Conservation (phyloP, 2,329 filamentous ascomycete genomes). For the Colletotrichum sp. region DNA sequence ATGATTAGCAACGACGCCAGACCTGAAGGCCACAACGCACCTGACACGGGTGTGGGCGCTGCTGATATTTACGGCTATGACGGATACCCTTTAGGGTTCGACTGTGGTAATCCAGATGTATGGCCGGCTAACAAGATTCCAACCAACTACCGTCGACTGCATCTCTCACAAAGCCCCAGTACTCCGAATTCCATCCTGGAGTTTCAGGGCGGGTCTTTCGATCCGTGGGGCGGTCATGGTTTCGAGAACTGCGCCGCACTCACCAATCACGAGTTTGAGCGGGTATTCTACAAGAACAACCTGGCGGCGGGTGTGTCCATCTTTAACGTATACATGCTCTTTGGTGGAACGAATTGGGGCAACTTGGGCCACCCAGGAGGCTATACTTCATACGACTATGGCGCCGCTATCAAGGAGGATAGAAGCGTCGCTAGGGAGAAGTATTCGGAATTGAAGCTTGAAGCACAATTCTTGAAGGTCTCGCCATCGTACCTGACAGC, state of each 20-base stretch:
- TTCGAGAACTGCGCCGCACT: conserved; percentile 71
- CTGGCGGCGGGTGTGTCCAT: conserved; percentile 70
- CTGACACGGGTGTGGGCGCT: conserved; percentile 56
- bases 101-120: conserved; percentile 57
- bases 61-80: conserved; percentile 55
- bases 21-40: conserved; percentile 65
- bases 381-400: conserved; percentile 65
- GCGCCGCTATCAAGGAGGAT: conserved; percentile 68
- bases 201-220: conserved; percentile 75
- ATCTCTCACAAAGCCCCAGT: conserved; percentile 56
- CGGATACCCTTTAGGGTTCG: conserved; percentile 64
- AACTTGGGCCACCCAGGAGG: conserved; percentile 74
- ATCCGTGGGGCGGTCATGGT: conserved; percentile 76
- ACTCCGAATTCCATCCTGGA: conserved; percentile 69
- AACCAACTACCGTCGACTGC: conserved; percentile 49
- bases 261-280: conserved; percentile 74
- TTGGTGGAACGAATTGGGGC: conserved; percentile 84
- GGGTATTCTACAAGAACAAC: conserved; percentile 82
- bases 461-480: conserved; percentile 76
- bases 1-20: conserved; percentile 76
- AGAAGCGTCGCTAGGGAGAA: conserved; percentile 74
- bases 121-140: conserved; percentile 33
- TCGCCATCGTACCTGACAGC: conserved; percentile 73
- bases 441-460: conserved; percentile 78
- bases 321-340: conserved; percentile 79